Conservation (phyloP, 192 early-diverging fungal genomes). For the Paraglomus brasilianum region DNA sequence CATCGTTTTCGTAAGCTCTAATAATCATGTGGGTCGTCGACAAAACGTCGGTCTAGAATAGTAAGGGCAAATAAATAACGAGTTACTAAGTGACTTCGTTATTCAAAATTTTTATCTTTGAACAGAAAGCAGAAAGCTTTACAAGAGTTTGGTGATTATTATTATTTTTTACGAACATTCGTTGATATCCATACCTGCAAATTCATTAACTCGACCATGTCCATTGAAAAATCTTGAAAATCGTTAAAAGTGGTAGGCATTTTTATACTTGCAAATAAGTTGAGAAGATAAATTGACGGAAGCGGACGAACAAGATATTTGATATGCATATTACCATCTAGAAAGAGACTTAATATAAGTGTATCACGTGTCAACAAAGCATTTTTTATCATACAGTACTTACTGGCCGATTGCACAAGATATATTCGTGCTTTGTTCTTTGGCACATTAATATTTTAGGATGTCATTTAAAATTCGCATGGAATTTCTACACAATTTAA, state of each 20-base stretch:
- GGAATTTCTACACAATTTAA: conserved; percentile 22
- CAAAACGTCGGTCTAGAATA: too few species aligned
- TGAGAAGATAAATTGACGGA: conserved; percentile 14
- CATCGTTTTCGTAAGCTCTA: too few species aligned
- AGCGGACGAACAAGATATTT: conserved; percentile 6
- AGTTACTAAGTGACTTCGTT: too few species aligned
- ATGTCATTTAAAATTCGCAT: conserved; percentile 11
- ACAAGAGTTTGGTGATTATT: too few species aligned
- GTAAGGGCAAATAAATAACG: too few species aligned
- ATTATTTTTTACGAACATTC: too few species aligned
- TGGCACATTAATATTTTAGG: neutral
- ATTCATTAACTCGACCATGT: conserved; percentile 11
- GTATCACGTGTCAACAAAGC: neutral
- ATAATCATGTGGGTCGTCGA: too few species aligned
- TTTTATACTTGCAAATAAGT: neutral
- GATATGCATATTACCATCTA: conserved; percentile 2
- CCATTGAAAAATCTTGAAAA: conserved; percentile 4
- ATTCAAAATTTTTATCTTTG: too few species aligned
- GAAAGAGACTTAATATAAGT: neutral
- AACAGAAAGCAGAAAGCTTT: too few species aligned
- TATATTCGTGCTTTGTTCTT: conserved; percentile 1
- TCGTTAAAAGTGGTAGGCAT: neutral
- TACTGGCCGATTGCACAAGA: conserved; percentile 15
- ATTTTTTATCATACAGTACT: neutral
- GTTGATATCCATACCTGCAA: conserved; percentile 6